Conservation (phyloP, 2,329 filamentous ascomycete genomes). For the Botrytis sinoallii region DNA sequence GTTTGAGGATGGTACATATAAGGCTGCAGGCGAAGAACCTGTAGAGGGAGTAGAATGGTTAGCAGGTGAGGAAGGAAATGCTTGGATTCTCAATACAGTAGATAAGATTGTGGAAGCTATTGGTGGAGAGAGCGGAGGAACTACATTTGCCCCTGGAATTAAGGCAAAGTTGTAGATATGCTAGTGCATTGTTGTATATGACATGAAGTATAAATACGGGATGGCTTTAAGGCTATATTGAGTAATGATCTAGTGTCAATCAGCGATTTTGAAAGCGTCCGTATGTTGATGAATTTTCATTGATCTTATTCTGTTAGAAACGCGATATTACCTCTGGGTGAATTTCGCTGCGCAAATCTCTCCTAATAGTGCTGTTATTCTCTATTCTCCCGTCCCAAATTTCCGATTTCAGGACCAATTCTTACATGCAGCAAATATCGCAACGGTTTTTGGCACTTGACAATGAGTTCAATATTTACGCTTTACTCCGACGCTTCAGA, state of each 20-base stretch:
- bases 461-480: background rate
- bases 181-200: background rate
- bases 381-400: background rate
- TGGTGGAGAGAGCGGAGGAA: slow-evolving; percentile 41
- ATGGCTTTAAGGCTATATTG: background rate
- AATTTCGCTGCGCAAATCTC: too few relatives aligned
- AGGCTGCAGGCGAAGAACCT: slow-evolving; percentile 45
- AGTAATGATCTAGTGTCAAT: background rate
- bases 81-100: slow-evolving; percentile 60
- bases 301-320: too few relatives aligned
- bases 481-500: background rate
- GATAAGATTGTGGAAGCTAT: slow-evolving; percentile 57
- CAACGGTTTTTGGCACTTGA: background rate
- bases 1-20: slow-evolving; percentile 61
- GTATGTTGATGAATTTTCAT: background rate
- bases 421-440: background rate
- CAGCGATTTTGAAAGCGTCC: background rate
- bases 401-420: background rate
- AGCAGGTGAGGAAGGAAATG: slow-evolving; percentile 61
- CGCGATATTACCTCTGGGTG: too few relatives aligned
- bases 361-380: background rate
- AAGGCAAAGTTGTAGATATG: slow-evolving; percentile 15
- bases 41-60: slow-evolving; percentile 57
- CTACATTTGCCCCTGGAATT: slow-evolving; percentile 50
- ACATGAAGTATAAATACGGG: background rate